phyloP scores from a whole-genome alignment of 345 rosid species.

The Abelmoschus esculentus region DNA sequence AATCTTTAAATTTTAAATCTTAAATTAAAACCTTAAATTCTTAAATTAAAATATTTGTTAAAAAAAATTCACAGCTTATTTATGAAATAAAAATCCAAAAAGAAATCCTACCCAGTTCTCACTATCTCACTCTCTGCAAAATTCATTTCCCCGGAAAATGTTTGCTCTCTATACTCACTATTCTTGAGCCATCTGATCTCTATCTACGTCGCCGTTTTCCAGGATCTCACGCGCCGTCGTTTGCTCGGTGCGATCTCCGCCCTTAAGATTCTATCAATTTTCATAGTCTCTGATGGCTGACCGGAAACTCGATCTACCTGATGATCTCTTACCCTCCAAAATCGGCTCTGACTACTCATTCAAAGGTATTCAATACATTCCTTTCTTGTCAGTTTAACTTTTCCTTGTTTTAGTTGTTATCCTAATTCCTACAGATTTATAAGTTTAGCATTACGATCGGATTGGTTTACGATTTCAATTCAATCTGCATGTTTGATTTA shows the following conservation, averaged over 20 bases:
- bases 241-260: background rate
- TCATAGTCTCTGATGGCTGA: slow-evolving; percentile 11
- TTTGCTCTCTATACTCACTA: background rate
- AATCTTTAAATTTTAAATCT: too few species aligned
- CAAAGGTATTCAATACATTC: slow-evolving; percentile 8
- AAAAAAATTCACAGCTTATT: too few species aligned
- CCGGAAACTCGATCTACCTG: slow-evolving; percentile 17
- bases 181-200: background rate
- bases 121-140: background rate
- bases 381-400: background rate
- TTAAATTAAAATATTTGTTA: too few species aligned
- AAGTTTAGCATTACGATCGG: background rate
- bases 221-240: background rate
- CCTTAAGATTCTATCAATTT: background rate
- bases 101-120: slow-evolving; percentile 11
- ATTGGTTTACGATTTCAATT: background rate
- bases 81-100: too few species aligned
- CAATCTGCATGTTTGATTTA: background rate
- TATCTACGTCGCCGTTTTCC: background rate
- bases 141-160: background rate
- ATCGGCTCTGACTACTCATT: slow-evolving; percentile 2
- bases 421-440: too few species aligned
- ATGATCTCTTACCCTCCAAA: slow-evolving; percentile 18
- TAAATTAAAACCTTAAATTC: too few species aligned
- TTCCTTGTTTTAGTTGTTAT: too few species aligned